Percentiles rank a stretch among this genome's conserved stretches.
These are phyloP conservation scores for Russula virescens DNA, from an alignment of 768 basidiomycete genomes.

Conservation along the genomic window DNA sequence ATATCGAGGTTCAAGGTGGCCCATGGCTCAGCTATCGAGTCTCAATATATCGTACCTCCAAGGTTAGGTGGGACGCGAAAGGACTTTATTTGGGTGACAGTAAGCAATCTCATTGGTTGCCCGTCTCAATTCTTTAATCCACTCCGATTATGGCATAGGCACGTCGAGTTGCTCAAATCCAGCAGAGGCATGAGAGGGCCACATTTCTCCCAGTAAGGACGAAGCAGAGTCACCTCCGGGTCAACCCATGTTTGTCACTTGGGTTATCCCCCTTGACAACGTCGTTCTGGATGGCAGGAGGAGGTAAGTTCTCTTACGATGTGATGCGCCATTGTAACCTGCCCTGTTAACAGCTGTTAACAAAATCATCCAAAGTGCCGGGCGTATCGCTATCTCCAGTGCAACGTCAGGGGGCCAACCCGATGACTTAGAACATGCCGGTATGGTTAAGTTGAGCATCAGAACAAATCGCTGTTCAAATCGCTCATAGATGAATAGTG, in stretches of 20 bases:
- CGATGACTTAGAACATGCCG: neutral
- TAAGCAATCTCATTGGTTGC: neutral
- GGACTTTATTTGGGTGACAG: constrained; percentile 13
- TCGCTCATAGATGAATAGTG: neutral
- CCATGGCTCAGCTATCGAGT: constrained; percentile 9
- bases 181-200: neutral
- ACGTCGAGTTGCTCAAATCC: neutral
- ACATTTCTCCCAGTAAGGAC: neutral
- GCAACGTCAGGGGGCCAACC: constrained; percentile 17
- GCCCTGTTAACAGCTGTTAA: constrained; percentile 10
- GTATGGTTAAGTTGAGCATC: neutral
- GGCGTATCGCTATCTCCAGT: constrained; percentile 18
- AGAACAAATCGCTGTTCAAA: neutral
- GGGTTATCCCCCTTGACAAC: neutral
- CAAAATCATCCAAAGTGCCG: constrained; percentile 10
- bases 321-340: neutral
- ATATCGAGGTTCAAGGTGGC: no score
- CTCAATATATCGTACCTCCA: neutral
- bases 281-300: constrained; percentile 9
- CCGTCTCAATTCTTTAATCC: neutral
- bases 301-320: neutral
- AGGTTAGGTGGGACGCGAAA: neutral
- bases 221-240: neutral
- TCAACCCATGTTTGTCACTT: neutral
- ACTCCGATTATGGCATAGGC: neutral